Conservation (phyloP, 2,329 filamentous ascomycete species). For the Colletotrichum neosansevieriae region DNA sequence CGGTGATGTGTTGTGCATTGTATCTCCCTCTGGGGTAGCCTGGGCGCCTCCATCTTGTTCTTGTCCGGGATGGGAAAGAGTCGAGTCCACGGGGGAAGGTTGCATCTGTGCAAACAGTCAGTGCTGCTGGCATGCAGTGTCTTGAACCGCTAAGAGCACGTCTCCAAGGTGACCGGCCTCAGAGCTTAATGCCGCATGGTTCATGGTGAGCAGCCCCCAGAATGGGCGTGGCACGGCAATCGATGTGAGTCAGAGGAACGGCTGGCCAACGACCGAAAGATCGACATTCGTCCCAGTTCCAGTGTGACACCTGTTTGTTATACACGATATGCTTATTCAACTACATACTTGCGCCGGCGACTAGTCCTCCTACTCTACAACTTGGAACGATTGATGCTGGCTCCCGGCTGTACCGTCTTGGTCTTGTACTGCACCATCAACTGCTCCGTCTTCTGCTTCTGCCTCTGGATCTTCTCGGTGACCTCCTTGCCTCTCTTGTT, state of each 20-base stretch:
- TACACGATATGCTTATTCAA: conserved; percentile 21
- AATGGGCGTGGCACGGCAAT: conserved; percentile 20
- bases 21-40: conserved; percentile 20
- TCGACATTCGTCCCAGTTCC: conserved; percentile 4
- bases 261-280: conserved; percentile 30
- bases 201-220: conserved; percentile 6
- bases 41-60: conserved; percentile 13
- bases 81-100: conserved; percentile 16
- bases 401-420: conserved; percentile 61
- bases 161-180: conserved; percentile 36
- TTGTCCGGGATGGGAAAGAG: conserved; percentile 9
- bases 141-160: conserved; percentile 10
- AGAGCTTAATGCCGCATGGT: conserved; percentile 30
- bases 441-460: conserved; percentile 74
- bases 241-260: conserved; percentile 36
- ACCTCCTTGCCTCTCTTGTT: conserved; percentile 76
- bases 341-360: conserved; percentile 7
- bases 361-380: conserved; percentile 50
- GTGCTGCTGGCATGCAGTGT: conserved; percentile 18
- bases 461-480: conserved; percentile 71
- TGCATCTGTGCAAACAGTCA: conserved; percentile 30
- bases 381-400: conserved; percentile 62
- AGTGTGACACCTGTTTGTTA: background rate
- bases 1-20: conserved; percentile 26
- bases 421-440: conserved; percentile 71